Evolutionary conservation across 768 basidiomycete genomes (phyloP).

Genomic region (Leccinum obscurum): DNA sequence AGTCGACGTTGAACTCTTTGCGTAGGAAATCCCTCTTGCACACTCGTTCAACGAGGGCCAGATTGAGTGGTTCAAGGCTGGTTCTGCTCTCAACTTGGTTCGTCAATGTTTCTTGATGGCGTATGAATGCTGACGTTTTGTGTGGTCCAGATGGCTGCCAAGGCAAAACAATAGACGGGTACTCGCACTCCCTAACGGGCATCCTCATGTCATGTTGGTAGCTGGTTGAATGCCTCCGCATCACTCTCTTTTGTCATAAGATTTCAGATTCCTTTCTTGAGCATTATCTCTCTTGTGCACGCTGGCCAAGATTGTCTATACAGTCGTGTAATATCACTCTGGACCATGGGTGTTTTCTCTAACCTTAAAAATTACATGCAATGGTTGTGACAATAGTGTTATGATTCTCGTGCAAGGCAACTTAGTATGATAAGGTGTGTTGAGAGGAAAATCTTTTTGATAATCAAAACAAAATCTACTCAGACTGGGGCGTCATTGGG

Average conservation of each 20-base stretch:
- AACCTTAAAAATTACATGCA: conserved; percentile 3
- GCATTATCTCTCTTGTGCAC: conserved; percentile 8
- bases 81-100: conserved; percentile 88
- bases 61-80: conserved; percentile 99
- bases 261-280: not conserved
- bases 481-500: not conserved
- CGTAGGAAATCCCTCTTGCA: conserved; percentile 69
- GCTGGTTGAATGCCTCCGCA: not conserved
- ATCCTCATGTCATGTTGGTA: not conserved
- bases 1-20: conserved; percentile 16
- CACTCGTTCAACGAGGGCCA: conserved; percentile 98
- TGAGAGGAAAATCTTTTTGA: no score
- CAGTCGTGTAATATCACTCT: conserved; percentile 27
- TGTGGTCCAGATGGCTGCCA: conserved; percentile 59
- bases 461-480: not conserved
- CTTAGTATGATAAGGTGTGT: not conserved
- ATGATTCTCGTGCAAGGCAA: no score
- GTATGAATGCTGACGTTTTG: conserved; percentile 3
- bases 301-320: conserved; percentile 19
- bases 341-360: conserved; percentile 8
- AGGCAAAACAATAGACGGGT: conserved; percentile 47
- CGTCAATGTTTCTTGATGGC: conserved; percentile 21
- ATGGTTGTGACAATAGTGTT: conserved; percentile 5
- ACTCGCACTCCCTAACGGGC: conserved; percentile 8
- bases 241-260: not conserved